Evolutionary conservation across 2,329 filamentous ascomycete species (phyloP), one percentile per base, ranked within the genome.

Genomic region (Didymella segeticola): DNA sequence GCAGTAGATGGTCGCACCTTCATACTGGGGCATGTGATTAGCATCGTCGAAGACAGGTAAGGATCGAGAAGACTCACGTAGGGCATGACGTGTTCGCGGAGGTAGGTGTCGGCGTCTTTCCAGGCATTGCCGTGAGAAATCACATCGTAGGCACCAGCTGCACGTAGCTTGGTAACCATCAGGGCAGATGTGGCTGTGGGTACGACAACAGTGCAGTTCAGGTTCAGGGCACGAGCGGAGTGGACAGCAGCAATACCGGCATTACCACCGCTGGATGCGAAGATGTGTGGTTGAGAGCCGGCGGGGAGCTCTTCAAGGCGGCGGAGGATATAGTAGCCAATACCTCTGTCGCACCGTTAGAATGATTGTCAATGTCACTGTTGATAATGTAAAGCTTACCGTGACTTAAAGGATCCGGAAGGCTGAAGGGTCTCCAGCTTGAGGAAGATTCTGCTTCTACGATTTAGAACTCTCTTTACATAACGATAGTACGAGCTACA

Each of bases 401-500:
- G 66, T 39, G 89, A 93, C 75, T 96, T 95, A 85, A 96, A 96
- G 31, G 89, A 93, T 59, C 89, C 89, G 19, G 88, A 89, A 4
- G 91, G 91, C 69, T 96, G 91, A 48, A 92, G 83, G 70, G 89
- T 90, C 66, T 96, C 91, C 58, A 95, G 84, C 75, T 96, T 96
- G 67, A 96, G 86, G 74, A 89, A 90, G 73, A 96, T 85, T 77
- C 89, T 87, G 79, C 89, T 81, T 54, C 51, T 54, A 54, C 51
- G 51, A 54, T 54, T 77, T 77, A 77, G 75, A 64, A 64, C 50
- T 66, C 49, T 51, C 58, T 61, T 60, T 64, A 68, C 64, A 57
- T 48, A 12, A 43, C 26, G 22, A 38, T 25, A n/a, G 10, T 6
- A 45, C 17, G 41, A 36, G 33, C 22, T 27, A 26, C 41, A 37